Conservation (phyloP, 108 stramenopile genomes). For the Pseudonitzschia multistriata region DNA sequence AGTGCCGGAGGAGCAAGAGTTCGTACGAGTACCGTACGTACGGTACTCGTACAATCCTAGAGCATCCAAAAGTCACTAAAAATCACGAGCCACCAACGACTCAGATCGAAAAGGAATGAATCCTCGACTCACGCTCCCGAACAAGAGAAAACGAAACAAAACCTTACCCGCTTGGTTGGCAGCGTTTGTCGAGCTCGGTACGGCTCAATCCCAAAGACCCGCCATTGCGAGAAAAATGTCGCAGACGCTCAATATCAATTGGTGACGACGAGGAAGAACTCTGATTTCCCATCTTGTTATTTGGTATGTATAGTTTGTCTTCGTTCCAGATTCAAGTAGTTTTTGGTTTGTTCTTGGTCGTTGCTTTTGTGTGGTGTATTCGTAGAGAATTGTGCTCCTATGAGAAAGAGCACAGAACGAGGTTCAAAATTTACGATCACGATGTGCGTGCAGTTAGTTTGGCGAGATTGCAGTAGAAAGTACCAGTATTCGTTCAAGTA, state of each 20-base stretch:
- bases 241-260: slow-evolving; percentile 4
- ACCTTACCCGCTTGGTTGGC: slow-evolving; percentile 72
- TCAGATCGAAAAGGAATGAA: too few species aligned
- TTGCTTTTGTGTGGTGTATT: too few species aligned
- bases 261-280: slow-evolving; percentile 16
- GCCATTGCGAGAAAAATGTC: slow-evolving; percentile 18
- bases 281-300: slow-evolving; percentile 38
- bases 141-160: neutral
- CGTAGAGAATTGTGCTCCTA: too few species aligned
- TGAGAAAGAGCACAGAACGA: too few species aligned
- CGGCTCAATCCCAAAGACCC: slow-evolving; percentile 52
- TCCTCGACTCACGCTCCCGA: too few species aligned
- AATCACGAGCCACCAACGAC: neutral
- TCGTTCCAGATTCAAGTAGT: neutral
- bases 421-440: too few species aligned
- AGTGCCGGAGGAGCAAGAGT: too few species aligned
- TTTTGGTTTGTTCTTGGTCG: neutral
- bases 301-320: neutral
- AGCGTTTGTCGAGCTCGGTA: slow-evolving; percentile 66
- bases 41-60: too few species aligned
- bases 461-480: too few species aligned
- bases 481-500: too few species aligned
- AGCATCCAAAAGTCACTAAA: neutral
- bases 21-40: neutral
- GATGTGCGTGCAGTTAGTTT: too few species aligned